phyloP scores from a whole-genome alignment of 805 yeast species.

The Millerago galiae region DNA sequence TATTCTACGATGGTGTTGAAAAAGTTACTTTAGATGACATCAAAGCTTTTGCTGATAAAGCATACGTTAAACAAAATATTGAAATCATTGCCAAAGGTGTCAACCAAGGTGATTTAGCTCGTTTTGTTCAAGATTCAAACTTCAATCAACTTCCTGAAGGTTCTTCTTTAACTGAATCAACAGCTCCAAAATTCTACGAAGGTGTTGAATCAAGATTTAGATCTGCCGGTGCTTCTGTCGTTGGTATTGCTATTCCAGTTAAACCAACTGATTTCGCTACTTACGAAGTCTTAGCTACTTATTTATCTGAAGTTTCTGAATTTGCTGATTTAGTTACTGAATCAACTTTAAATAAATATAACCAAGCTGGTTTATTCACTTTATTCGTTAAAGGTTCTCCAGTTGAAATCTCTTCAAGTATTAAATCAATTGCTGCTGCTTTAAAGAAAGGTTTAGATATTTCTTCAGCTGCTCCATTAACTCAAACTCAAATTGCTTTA shows the following conservation, averaged over 20 bases:
- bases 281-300: conserved; percentile 65
- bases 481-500: conserved; percentile 38
- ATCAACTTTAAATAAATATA: conserved; percentile 54
- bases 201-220: conserved; percentile 70
- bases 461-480: conserved; percentile 52
- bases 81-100: conserved; percentile 72
- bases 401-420: conserved; percentile 49
- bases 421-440: conserved; percentile 50
- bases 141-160: conserved; percentile 62
- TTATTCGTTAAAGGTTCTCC: conserved; percentile 59
- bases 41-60: conserved; percentile 56
- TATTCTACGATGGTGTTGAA: conserved; percentile 62
- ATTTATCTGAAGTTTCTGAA: conserved; percentile 51
- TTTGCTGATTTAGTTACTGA: conserved; percentile 45
- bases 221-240: conserved; percentile 58
- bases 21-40: conserved; percentile 58
- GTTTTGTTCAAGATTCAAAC: conserved; percentile 60
- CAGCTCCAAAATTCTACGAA: conserved; percentile 40
- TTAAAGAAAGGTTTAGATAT: conserved; percentile 49
- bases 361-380: conserved; percentile 77
- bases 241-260: conserved; percentile 78
- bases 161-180: conserved; percentile 33
- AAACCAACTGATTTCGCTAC: conserved; percentile 55
- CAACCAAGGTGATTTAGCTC: conserved; percentile 57
- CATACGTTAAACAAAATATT: conserved; percentile 65